These are phyloP conservation scores for Sphaceloma murrayae DNA, from an alignment of 2,329 filamentous ascomycete genomes.

Conservation along the genomic window DNA sequence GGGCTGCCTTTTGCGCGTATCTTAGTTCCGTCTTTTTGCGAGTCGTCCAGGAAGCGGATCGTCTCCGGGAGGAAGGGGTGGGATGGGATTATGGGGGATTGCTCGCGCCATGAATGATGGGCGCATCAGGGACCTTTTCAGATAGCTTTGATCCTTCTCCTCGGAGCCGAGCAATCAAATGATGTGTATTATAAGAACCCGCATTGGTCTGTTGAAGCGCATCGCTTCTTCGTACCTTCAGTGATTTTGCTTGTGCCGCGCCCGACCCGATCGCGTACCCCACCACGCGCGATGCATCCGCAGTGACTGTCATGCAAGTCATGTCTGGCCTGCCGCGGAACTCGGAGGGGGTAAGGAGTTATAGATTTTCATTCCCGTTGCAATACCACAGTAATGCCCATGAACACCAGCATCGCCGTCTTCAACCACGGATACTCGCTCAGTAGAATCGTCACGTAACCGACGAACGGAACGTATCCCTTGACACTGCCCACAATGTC, in stretches of 20 bases:
- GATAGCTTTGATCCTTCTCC: too few species aligned
- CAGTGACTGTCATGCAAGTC: too few species aligned
- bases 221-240: neutral
- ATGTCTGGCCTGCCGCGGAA: too few species aligned
- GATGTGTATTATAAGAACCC: neutral
- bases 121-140: too few species aligned
- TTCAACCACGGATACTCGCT: conserved; percentile 97
- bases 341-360: neutral
- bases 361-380: conserved; percentile 60
- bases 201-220: too few species aligned
- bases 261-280: too few species aligned
- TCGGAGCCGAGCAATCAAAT: neutral
- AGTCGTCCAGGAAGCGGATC: conserved; percentile 1
- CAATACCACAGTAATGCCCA: conserved; percentile 87
- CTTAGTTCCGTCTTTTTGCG: neutral
- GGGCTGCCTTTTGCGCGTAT: conserved; percentile 11
- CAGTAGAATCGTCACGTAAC: conserved; percentile 92
- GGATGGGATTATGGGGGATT: neutral
- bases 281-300: too few species aligned
- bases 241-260: too few species aligned
- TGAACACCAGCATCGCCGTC: conserved; percentile 84
- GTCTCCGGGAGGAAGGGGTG: neutral
- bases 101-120: neutral
- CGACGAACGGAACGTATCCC: conserved; percentile 86
- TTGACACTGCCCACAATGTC: conserved; percentile 92